Evolutionary conservation across 331 rosid genomes (phyloP).

Genomic region (Malus hybrid): DNA sequence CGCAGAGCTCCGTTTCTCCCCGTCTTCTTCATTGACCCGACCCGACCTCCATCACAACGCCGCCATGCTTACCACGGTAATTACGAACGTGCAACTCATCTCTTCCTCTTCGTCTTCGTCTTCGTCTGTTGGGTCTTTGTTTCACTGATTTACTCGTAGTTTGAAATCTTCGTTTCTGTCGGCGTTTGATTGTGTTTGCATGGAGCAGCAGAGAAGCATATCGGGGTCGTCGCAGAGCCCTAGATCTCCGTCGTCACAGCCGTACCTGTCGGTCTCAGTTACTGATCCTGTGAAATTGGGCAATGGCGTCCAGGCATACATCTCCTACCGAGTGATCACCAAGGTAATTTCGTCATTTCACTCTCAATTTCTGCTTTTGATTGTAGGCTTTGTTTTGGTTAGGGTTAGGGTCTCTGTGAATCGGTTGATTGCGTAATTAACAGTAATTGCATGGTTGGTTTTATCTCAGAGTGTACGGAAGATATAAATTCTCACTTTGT

Average conservation of each 20-base stretch:
- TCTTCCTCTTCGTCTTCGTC: neutral
- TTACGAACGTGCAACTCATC: conserved; percentile 36
- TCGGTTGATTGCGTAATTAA: neutral
- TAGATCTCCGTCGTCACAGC: conserved; percentile 87
- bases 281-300: conserved; percentile 97
- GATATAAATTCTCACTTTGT: neutral
- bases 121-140: neutral
- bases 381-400: neutral
- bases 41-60: neutral
- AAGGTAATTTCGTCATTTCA: conserved; percentile 30
- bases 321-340: conserved; percentile 91
- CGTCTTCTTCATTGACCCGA: neutral
- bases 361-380: neutral
- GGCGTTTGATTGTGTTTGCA: neutral
- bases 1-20: neutral
- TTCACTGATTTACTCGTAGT: neutral
- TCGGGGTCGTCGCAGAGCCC: conserved; percentile 79
- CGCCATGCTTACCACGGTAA: conserved; percentile 42
- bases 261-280: conserved; percentile 74
- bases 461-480: neutral
- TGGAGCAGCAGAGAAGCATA: conserved; percentile 67
- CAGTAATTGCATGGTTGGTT: neutral
- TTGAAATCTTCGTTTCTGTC: neutral
- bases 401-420: neutral
- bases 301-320: conserved; percentile 95